Percentiles rank a stretch among this genome's conserved stretches.
These are phyloP conservation scores for Musa acuminata DNA, from an alignment of 176 grass and related monocot genomes.

Conservation along the genomic window DNA sequence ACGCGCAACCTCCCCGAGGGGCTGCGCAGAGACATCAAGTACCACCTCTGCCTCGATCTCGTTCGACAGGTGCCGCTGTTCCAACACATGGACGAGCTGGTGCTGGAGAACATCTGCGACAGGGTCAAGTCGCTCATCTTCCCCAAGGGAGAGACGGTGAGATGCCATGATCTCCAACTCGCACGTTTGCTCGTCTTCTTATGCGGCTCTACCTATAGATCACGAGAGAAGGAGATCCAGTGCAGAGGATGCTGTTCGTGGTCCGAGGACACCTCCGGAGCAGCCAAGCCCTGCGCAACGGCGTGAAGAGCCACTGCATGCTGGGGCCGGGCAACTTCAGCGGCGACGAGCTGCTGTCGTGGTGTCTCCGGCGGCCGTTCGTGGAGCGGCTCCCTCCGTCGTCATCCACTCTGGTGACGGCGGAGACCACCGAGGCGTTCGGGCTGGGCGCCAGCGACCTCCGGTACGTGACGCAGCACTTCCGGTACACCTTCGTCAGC, in stretches of 20 bases:
- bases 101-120: constrained; percentile 94
- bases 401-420: constrained; percentile 56
- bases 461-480: neutral
- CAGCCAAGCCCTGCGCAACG: constrained; percentile 64
- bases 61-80: constrained; percentile 81
- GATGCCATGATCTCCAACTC: neutral
- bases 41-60: constrained; percentile 79
- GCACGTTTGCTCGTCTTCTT: neutral
- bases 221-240: constrained; percentile 57
- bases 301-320: constrained; percentile 61
- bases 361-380: constrained; percentile 79
- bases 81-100: constrained; percentile 82
- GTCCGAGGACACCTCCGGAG: constrained; percentile 75
- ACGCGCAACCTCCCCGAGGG: constrained; percentile 77
- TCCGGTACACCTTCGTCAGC: constrained; percentile 70
- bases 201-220: constrained; percentile 16
- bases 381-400: constrained; percentile 54
- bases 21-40: constrained; percentile 70
- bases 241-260: constrained; percentile 77
- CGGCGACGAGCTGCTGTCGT: constrained; percentile 79
- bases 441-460: neutral
- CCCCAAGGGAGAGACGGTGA: constrained; percentile 62
- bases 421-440: constrained; percentile 63
- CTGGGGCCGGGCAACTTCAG: constrained; percentile 85
- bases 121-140: constrained; percentile 54